Base-by-base conservation (phyloP, 2,329 filamentous ascomycete species). In the Tolypocladium amazonense region DNA sequence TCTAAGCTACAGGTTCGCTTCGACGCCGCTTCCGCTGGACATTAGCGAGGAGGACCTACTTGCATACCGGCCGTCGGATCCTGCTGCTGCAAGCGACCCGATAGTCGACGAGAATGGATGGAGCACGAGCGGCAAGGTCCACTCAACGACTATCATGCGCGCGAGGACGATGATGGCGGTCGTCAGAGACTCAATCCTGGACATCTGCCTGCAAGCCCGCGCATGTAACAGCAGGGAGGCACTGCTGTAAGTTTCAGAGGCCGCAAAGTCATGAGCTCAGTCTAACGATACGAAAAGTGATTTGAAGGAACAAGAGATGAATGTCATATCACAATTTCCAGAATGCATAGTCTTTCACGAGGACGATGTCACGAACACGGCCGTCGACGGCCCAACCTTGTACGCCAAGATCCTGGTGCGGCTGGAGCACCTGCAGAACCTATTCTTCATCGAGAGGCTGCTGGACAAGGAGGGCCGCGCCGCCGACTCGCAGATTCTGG, bases 381-480 rank as follows among this genome's bases (percentile, higher is more conserved):
- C 50, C 50, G 30, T 53, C 9, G 30, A 53, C 30, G 50, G 11
- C 0, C 64, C 71, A 1, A 65, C 68, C 0, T 59, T 80, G 2
- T 78, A 79, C 58, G 70, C 72, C 25, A 70, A 77, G 5, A 72
- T 80, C n/a, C 69, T 82, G 4, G 68, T 81, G 1, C 73, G 74
- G 8, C 72, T 83, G 3, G 75, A 78, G 56, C 77, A 81, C 55
- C 70, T 83, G 0, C 79, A 84, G 53, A 84, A 83, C 56, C 72
- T 81, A 8, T 85, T 87, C 62, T 76, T 86, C 33, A 72, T 85
- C 37, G 79, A 85, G 63, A 74, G 83, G 25, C 76, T 85, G 0
- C 72, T 85, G 27, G 74, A 78, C 58, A 80, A 79, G 60, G 67
- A 67, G 6, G 69, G 72, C 5, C 63, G 69, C 5, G 23, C 25